phyloP scores from a whole-genome alignment of 2,329 filamentous ascomycete species.

The Plectosphaerella sp. region DNA sequence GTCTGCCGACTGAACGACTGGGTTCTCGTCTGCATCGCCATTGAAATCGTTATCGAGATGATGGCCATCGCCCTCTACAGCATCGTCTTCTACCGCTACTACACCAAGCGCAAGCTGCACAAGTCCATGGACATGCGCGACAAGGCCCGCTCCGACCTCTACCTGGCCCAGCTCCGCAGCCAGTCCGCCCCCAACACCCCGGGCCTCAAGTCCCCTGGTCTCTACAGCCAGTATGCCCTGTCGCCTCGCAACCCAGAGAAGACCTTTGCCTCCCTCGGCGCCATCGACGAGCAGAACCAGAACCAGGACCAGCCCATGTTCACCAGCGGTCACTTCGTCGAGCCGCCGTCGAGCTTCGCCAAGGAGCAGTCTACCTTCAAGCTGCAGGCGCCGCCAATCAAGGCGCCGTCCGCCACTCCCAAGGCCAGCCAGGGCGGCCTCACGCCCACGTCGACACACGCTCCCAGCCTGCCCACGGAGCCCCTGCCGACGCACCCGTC shows the following conservation, averaged over 20 bases:
- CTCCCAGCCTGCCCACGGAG: slow-evolving; percentile 19
- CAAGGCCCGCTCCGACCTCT: slow-evolving; percentile 88
- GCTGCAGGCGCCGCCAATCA: slow-evolving; percentile 78
- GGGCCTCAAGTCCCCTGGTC: slow-evolving; percentile 66
- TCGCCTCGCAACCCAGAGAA: slow-evolving; percentile 35
- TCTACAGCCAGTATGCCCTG: slow-evolving; percentile 35
- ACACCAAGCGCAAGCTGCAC: slow-evolving; percentile 88
- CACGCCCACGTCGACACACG: slow-evolving; percentile 38
- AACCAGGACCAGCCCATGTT: slow-evolving; percentile 34
- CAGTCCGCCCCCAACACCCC: slow-evolving; percentile 96
- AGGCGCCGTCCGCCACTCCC: slow-evolving; percentile 73
- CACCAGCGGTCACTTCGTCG: slow-evolving; percentile 51
- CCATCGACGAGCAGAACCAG: slow-evolving; percentile 23
- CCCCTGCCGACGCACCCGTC: slow-evolving; percentile 24
- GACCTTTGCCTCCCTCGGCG: slow-evolving; percentile 48
- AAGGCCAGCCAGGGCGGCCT: slow-evolving; percentile 62
- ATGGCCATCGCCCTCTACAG: slow-evolving; percentile 91
- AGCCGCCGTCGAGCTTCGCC: slow-evolving; percentile 60
- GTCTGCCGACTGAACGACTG: slow-evolving; percentile 94
- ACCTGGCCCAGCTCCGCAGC: slow-evolving; percentile 77
- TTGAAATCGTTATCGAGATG: slow-evolving; percentile 89
- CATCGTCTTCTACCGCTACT: slow-evolving; percentile 95
- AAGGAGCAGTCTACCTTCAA: slow-evolving; percentile 59
- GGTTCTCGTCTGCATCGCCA: slow-evolving; percentile 93
- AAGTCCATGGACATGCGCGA: slow-evolving; percentile 97